Conservation (phyloP, 192 early-diverging fungal species). For the Rhizophagus prolifer region DNA sequence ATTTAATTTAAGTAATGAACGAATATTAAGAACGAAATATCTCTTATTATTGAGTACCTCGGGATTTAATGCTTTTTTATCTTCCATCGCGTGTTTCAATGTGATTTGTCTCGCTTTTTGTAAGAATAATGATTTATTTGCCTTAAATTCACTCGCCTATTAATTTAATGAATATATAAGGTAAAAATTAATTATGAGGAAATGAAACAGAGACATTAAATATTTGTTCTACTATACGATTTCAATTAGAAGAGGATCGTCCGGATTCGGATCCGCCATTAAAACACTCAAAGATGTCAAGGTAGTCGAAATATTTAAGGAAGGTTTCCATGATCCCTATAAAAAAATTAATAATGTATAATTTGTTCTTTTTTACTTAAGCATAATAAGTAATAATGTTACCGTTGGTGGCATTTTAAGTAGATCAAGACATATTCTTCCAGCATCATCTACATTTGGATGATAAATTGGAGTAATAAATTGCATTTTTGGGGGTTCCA, state of each 20-base stretch:
- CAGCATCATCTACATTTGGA: slow-evolving; percentile 77
- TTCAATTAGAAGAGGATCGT: slow-evolving; percentile 75
- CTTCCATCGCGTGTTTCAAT: slow-evolving; percentile 2
- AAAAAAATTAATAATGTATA: neutral
- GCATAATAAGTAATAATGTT: neutral
- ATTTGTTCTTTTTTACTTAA: slow-evolving; percentile 7
- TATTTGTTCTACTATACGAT: slow-evolving; percentile 41
- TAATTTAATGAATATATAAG: neutral
- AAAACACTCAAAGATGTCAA: slow-evolving; percentile 58
- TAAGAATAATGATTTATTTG: slow-evolving; percentile 41
- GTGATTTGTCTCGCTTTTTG: slow-evolving; percentile 48
- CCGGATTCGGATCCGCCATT: slow-evolving; percentile 66
- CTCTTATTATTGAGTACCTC: neutral
- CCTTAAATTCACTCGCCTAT: slow-evolving; percentile 57
- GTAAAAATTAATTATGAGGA: neutral
- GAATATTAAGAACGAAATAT: too few species aligned
- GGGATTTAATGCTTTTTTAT: neutral
- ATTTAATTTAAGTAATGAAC: neutral
- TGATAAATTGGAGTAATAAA: slow-evolving; percentile 80
- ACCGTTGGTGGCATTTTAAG: slow-evolving; percentile 57
- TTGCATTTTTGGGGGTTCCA: slow-evolving; percentile 69
- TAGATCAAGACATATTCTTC: slow-evolving; percentile 74
- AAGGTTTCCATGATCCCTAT: slow-evolving; percentile 68
- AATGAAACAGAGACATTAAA: neutral
- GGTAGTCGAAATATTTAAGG: slow-evolving; percentile 61